These are phyloP conservation scores for Trichoderma semiorbis DNA, from an alignment of 2,329 filamentous ascomycete species.

Conservation along the genomic window DNA sequence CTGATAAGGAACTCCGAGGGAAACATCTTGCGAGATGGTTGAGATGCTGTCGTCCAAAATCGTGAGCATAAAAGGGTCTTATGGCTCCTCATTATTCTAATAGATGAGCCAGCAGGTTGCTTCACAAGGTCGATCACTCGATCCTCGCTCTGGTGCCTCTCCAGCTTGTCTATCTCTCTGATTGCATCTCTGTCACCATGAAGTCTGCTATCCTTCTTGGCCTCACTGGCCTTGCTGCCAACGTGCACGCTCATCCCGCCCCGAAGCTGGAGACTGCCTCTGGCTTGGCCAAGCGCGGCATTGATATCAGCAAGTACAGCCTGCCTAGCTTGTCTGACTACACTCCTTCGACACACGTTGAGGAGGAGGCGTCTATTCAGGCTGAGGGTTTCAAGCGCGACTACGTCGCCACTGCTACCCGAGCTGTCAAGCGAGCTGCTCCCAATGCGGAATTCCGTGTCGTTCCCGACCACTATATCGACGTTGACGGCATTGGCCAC, in stretches of 20 bases:
- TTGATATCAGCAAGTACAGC: slow-evolving; percentile 34
- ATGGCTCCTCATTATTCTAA: background rate
- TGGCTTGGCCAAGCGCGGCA: slow-evolving; percentile 28
- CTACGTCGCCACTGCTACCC: slow-evolving; percentile 44
- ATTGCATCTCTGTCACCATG: slow-evolving; percentile 23
- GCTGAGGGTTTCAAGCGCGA: slow-evolving; percentile 23
- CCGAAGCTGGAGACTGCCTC: slow-evolving; percentile 25
- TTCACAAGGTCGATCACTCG: background rate
- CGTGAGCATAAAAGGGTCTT: background rate
- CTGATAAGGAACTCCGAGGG: slow-evolving; percentile 15
- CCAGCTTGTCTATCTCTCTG: background rate
- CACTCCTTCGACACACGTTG: slow-evolving; percentile 22
- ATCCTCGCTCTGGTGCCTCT: background rate
- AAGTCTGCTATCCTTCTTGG: slow-evolving; percentile 34
- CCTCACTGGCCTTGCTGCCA: slow-evolving; percentile 32
- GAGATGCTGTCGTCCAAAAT: background rate
- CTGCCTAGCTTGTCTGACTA: slow-evolving; percentile 33
- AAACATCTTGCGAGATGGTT: background rate
- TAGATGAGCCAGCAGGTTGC: background rate
- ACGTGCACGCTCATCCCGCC: slow-evolving; percentile 33
- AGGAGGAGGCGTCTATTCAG: slow-evolving; percentile 24
- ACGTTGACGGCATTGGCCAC: slow-evolving; percentile 53
- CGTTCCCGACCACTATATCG: slow-evolving; percentile 50
- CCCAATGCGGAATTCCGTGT: slow-evolving; percentile 46
- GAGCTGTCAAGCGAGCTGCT: slow-evolving; percentile 38